Base-by-base conservation (phyloP, 768 basidiomycete species). In the Amanita polypyramis region DNA sequence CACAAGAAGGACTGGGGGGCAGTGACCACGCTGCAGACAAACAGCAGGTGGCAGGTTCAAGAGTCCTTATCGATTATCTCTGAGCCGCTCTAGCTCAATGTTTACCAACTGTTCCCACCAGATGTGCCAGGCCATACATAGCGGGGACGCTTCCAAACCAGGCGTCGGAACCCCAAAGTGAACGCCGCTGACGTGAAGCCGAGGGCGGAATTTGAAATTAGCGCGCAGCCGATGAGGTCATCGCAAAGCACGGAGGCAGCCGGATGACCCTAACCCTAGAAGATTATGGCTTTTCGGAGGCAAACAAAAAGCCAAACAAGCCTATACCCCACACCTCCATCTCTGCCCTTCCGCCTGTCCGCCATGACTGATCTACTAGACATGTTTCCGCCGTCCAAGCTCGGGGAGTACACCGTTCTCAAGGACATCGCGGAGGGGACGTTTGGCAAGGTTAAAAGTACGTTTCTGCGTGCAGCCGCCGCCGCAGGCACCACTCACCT, bases 371-470 rank as follows among this genome's bases (percentile, higher is more conserved):
- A 67, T 30, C 55, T 56, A 47, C 53, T 59, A 20, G 50, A 53
- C 44, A 53, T 63, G 30, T 77, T 70, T 57, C 68, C 84, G 10
- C 70, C 82, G 8, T 79, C 82, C 12, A 84, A 83, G 69, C 80
- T 96, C 27, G 93, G 95, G 38, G 87, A 94, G 69, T 97, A 97
- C 66, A 85, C 78, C 35, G 80, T 98, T 50, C 77, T 84, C 47
- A 67, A 79, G 49, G 92, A 94, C 54, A 85, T 97, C 51, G 95
- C 94, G 15, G 92, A 94, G 54, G 96, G 96, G 2, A 95, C 91
- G 9, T 99, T 98, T 70, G 96, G 95, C 47, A 97, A 96, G 68
- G 96, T 99, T 62, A 98, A 97, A 75, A 89, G 95, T 96, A 65
- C 64, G 91, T 79, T 19, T 17, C 32, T 49, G 49, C 47, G 20